Conservation (phyloP, 768 basidiomycete species). For the Tulasnella sp. region DNA sequence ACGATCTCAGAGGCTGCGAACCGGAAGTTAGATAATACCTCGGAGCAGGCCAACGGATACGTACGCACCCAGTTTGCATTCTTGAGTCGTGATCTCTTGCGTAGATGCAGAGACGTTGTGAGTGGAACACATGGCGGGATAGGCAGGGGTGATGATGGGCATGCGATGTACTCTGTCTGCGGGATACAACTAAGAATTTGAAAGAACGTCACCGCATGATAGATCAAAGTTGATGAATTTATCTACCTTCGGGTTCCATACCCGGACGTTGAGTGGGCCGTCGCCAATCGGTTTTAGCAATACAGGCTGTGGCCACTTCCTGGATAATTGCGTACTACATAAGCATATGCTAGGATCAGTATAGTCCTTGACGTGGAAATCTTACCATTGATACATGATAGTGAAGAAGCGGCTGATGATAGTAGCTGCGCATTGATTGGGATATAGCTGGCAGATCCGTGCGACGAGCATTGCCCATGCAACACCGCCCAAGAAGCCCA, state of each 20-base stretch:
- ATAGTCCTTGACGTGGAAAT: not conserved
- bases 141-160: conserved; percentile 99
- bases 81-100: conserved; percentile 90
- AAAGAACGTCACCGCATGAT: not conserved
- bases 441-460: conserved; percentile 96
- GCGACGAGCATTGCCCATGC: conserved; percentile 99
- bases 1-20: conserved; percentile 83
- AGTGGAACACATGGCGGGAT: conserved; percentile 97
- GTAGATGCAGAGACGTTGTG: conserved; percentile 96
- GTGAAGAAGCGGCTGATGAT: conserved; percentile 98
- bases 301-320: conserved; percentile 99
- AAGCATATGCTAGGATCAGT: conserved; percentile 9
- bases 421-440: conserved; percentile 84
- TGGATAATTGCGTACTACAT: conserved; percentile 27
- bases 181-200: conserved; percentile 58
- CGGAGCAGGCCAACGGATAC: not conserved
- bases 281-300: conserved; percentile 93
- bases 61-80: conserved; percentile 77
- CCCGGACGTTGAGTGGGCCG: conserved; percentile 81
- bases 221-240: not conserved
- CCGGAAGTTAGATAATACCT: not conserved
- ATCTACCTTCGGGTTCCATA: conserved; percentile 92
- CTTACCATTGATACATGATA: conserved; percentile 91
- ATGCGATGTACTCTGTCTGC: conserved; percentile 90
- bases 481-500: conserved; percentile 94